Base-by-base conservation (phyloP, 2,329 filamentous ascomycete species). In the Colletotrichum abscissum region DNA sequence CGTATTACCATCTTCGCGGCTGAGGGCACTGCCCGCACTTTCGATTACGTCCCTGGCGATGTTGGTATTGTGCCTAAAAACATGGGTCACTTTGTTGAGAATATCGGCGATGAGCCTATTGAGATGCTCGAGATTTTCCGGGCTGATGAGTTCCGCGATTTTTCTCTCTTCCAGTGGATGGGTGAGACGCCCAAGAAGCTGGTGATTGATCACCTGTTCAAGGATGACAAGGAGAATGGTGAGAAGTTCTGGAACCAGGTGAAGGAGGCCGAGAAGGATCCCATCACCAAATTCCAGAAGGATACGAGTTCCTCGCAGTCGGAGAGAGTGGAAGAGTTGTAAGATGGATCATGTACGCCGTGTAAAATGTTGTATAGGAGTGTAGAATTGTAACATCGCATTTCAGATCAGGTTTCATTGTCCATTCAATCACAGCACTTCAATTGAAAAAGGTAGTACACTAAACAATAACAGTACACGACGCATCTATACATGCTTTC, bases 41-140 rank as follows among this genome's bases (percentile, higher is more conserved):
- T 95, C 78, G 91, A 95, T 83, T 95, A 94, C 81, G 84, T 88
- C 6, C 88, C 92, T 1, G 94, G 93, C 2, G 94, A 95, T 77
- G 92, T 95, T 0, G 93, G 92, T 16, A 93, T 95, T 75, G 92
- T 95, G 6, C 93, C 93, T 0, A 87, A 87, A 78, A 94, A 94
- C 79, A 94, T 93, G 87, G 93, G 92, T 3, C 93, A 95, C 79
- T 95, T 94, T 79, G 92, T 96, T 67, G 93, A 96, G 86, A 95
- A 95, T 77, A 90, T 94, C 54, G 91, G 93, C n/a, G 90, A 93
- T 62, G 92, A 95, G 80, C 89, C 92, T 22, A 82, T 95, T 2
- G 91, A 94, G 79, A 93, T 95, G 81, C 84, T 95, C 12, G 93
- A 95, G 82, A 91, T 95, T 19, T 93, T 95, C 83, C 87, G 91